Conservation (phyloP, 345 rosid genomes). For the Firmiana major region DNA sequence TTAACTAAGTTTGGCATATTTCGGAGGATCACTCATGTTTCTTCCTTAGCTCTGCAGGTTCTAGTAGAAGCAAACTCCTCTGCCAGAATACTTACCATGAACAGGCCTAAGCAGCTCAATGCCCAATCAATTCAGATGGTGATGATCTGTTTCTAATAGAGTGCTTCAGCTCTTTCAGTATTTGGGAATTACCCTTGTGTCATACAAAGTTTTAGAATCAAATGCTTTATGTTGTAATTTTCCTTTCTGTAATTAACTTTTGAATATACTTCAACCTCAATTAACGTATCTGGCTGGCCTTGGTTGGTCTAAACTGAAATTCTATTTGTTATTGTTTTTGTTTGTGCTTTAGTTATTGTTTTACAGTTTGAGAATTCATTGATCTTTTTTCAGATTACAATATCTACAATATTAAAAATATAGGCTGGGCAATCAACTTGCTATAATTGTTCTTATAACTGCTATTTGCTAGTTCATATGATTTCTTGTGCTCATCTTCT, state of each 20-base stretch:
- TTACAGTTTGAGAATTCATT: neutral
- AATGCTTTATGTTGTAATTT: neutral
- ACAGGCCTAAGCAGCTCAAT: slow-evolving; percentile 74
- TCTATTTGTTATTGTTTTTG: neutral
- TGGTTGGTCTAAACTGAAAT: neutral
- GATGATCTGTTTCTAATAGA: neutral
- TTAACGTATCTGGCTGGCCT: neutral
- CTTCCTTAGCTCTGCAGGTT: slow-evolving; percentile 32
- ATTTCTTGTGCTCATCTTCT: neutral
- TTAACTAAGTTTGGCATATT: neutral
- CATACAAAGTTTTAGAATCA: neutral
- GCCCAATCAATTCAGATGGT: slow-evolving; percentile 59
- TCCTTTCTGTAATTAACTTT: neutral
- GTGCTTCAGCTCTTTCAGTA: slow-evolving; percentile 1
- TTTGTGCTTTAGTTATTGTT: neutral
- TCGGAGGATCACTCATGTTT: neutral
- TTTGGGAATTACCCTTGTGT: neutral
- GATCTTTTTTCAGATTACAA: neutral
- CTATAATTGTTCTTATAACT: neutral
- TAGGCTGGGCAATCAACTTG: neutral
- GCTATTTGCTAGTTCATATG: neutral
- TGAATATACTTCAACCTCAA: neutral
- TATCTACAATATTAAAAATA: neutral
- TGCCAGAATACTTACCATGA: slow-evolving; percentile 54
- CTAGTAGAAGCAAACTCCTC: slow-evolving; percentile 50